phyloP scores from a whole-genome alignment of 768 basidiomycete species.

The Tulasnella sp. region DNA sequence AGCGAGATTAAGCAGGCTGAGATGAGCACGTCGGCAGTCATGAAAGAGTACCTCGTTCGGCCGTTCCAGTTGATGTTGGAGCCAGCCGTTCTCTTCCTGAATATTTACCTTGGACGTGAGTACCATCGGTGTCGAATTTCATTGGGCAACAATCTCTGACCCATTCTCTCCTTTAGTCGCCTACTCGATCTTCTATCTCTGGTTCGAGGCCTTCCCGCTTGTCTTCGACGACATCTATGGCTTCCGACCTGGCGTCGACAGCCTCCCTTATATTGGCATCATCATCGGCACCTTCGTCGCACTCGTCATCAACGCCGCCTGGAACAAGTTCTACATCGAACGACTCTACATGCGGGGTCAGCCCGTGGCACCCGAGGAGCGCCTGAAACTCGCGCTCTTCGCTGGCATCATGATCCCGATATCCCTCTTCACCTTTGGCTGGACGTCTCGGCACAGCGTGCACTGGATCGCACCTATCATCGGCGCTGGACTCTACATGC shows the following conservation, averaged over 20 bases:
- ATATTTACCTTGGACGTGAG: slow-evolving; percentile 17
- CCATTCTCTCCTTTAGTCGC: neutral
- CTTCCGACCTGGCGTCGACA: slow-evolving; percentile 23
- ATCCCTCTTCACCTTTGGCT: slow-evolving; percentile 23
- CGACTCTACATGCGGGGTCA: slow-evolving; percentile 19
- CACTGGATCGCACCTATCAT: no score
- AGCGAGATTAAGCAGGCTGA: no score
- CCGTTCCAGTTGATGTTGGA: slow-evolving; percentile 25
- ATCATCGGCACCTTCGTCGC: slow-evolving; percentile 19
- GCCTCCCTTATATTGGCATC: slow-evolving; percentile 24
- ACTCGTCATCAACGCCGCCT: neutral
- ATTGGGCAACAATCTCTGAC: neutral
- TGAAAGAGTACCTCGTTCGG: slow-evolving; percentile 20
- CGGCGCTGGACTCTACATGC: no score
- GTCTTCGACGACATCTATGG: slow-evolving; percentile 25
- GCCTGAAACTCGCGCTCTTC: slow-evolving; percentile 19
- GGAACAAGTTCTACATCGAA: slow-evolving; percentile 19
- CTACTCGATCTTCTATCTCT: slow-evolving; percentile 23
- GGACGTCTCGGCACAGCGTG: no score
- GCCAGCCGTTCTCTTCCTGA: slow-evolving; percentile 24
- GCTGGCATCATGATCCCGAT: slow-evolving; percentile 19
- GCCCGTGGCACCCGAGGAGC: slow-evolving; percentile 23
- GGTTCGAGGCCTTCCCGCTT: slow-evolving; percentile 27
- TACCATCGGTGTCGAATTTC: no score
- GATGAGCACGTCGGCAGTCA: neutral